Evolutionary conservation across 768 basidiomycete species (phyloP).

Genomic region (Lepiota subincarnata): DNA sequence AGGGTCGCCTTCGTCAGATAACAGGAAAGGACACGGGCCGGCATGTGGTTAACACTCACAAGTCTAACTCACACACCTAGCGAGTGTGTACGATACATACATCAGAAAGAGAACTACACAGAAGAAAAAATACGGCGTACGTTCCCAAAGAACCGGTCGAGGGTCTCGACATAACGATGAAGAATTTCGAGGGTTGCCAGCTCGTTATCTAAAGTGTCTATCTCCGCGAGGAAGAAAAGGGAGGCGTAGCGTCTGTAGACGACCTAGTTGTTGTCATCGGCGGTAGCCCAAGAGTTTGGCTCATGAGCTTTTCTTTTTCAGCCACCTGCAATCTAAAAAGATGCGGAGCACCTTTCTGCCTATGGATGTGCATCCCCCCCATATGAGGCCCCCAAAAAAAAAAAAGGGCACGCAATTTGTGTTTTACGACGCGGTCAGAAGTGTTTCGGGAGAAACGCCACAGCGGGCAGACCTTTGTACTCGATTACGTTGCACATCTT

Average conservation of each 20-base stretch:
- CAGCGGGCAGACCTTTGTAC: slow-evolving; percentile 82
- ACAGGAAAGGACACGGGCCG: not conserved
- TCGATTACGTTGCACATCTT: slow-evolving; percentile 96
- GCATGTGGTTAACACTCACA: slow-evolving; percentile 46
- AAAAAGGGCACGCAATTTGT: too few species aligned
- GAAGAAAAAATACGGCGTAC: slow-evolving; percentile 40
- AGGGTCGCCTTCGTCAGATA: not conserved
- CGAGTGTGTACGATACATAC: slow-evolving; percentile 37
- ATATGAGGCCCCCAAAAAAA: too few species aligned
- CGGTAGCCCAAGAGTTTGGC: too few species aligned
- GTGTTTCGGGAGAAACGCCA: too few species aligned
- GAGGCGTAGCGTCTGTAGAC: slow-evolving; percentile 96
- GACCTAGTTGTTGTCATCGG: slow-evolving; percentile 40
- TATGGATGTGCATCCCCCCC: not conserved
- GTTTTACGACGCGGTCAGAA: too few species aligned
- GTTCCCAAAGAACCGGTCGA: slow-evolving; percentile 87
- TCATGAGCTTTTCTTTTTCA: too few species aligned
- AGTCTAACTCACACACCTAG: slow-evolving; percentile 87
- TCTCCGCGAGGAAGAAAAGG: slow-evolving; percentile 90
- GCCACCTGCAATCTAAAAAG: too few species aligned
- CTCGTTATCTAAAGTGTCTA: slow-evolving; percentile 84
- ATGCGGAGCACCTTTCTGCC: not conserved
- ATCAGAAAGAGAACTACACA: slow-evolving; percentile 48
- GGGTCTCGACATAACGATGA: slow-evolving; percentile 90
- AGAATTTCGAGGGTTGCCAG: slow-evolving; percentile 89